These are phyloP conservation scores for Torulaspora quercuum DNA, from an alignment of 805 yeast species.

Conservation along the genomic window DNA sequence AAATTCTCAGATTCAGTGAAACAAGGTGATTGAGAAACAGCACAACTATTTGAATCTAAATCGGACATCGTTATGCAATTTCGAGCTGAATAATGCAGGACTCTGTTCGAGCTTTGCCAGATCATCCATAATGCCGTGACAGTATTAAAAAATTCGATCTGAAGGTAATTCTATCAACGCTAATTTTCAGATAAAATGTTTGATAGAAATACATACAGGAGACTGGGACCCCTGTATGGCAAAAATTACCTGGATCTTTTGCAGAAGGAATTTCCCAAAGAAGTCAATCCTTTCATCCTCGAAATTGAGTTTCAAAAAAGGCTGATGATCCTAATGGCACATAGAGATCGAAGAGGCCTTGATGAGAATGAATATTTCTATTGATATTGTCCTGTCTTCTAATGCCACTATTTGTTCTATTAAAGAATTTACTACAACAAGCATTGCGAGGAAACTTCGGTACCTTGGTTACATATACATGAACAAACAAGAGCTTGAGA, in stretches of 20 bases:
- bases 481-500: constrained; percentile 31
- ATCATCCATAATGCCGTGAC: constrained; percentile 36
- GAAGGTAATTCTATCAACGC: neutral
- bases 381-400: constrained; percentile 25
- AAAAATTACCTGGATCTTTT: constrained; percentile 24
- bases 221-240: constrained; percentile 7
- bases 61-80: constrained; percentile 23
- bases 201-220: constrained; percentile 21
- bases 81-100: constrained; percentile 13
- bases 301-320: constrained; percentile 26
- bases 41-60: constrained; percentile 37
- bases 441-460: constrained; percentile 31
- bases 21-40: constrained; percentile 37
- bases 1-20: constrained; percentile 35
- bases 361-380: constrained; percentile 39
- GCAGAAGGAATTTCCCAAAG: constrained; percentile 29
- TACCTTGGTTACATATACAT: constrained; percentile 38
- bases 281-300: constrained; percentile 35
- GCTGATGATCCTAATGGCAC: constrained; percentile 7
- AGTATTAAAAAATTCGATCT: constrained; percentile 15
- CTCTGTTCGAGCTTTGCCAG: constrained; percentile 34
- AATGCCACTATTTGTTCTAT: constrained; percentile 29
- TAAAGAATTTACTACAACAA: constrained; percentile 27
- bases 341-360: constrained; percentile 31
- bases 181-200: constrained; percentile 29